Evolutionary conservation across 345 rosid genomes (phyloP).

Genomic region (Acer yangbiense): DNA sequence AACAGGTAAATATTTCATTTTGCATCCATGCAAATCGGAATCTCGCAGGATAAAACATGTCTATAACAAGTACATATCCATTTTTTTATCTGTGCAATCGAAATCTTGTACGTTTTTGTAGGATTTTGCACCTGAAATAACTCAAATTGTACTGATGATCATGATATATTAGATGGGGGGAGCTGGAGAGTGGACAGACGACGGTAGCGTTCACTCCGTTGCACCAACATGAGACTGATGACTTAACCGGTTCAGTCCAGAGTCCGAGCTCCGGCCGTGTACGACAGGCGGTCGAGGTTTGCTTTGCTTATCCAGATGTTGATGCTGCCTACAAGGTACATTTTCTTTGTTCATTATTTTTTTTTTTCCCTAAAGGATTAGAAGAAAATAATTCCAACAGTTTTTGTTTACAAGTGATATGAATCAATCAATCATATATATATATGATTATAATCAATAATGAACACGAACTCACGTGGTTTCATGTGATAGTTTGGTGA

Average conservation of each 20-base stretch:
- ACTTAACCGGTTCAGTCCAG: conserved; percentile 62
- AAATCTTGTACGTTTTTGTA: no score
- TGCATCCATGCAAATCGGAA: no score
- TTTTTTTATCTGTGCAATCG: no score
- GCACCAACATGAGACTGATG: conserved; percentile 86
- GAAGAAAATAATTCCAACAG: background rate
- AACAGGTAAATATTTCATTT: conserved; percentile 41
- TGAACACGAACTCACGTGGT: no score
- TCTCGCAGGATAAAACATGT: no score
- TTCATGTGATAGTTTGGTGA: background rate
- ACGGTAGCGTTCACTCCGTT: conserved; percentile 77
- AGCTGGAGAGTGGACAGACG: conserved; percentile 83
- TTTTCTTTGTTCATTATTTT: no score
- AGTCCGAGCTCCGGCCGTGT: conserved; percentile 28
- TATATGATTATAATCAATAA: no score
- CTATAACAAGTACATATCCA: no score
- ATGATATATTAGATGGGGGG: conserved; percentile 60
- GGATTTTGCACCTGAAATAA: no score
- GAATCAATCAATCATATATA: no score
- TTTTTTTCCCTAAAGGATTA: no score
- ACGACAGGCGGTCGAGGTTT: conserved; percentile 68
- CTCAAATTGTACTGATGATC: background rate
- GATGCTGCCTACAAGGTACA: conserved; percentile 83
- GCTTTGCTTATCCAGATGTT: conserved; percentile 72
- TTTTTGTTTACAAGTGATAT: no score